phyloP scores from a whole-genome alignment of 179 eudicot genomes.

The Nepenthes alata region DNA sequence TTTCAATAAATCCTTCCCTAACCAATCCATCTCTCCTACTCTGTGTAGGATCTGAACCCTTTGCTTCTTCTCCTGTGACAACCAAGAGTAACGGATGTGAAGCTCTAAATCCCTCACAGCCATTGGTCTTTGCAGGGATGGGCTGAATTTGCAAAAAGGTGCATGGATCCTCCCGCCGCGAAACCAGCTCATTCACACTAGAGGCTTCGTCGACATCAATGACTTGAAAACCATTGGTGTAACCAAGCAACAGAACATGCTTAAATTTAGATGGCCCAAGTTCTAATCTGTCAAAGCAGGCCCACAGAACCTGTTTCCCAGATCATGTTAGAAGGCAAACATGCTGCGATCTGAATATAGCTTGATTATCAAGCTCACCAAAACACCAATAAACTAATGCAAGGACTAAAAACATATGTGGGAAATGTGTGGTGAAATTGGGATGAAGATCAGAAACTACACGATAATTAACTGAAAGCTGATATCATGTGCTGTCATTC shows the following conservation, averaged over 20 bases:
- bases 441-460: too few species aligned
- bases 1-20: conserved; percentile 42
- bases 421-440: too few species aligned
- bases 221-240: conserved; percentile 81
- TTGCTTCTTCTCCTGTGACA: conserved; percentile 71
- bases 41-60: conserved; percentile 28
- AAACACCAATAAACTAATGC: too few species aligned
- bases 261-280: conserved; percentile 40
- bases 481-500: too few species aligned
- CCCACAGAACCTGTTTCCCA: conserved; percentile 72
- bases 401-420: too few species aligned
- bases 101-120: conserved; percentile 42
- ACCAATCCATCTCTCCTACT: conserved; percentile 35
- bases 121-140: conserved; percentile 43
- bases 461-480: too few species aligned
- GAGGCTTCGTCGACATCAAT: conserved; percentile 87
- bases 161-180: conserved; percentile 72
- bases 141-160: conserved; percentile 87
- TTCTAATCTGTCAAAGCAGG: conserved; percentile 80
- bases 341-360: too few species aligned
- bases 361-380: too few species aligned
- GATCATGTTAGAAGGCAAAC: not conserved
- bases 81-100: conserved; percentile 79
- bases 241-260: conserved; percentile 70
- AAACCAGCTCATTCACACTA: conserved; percentile 61